Percentiles rank a stretch among this genome's conserved stretches.
Evolutionary conservation across 2,329 filamentous ascomycete species (phyloP).

Genomic region (Ceratocystis smalleyi): DNA sequence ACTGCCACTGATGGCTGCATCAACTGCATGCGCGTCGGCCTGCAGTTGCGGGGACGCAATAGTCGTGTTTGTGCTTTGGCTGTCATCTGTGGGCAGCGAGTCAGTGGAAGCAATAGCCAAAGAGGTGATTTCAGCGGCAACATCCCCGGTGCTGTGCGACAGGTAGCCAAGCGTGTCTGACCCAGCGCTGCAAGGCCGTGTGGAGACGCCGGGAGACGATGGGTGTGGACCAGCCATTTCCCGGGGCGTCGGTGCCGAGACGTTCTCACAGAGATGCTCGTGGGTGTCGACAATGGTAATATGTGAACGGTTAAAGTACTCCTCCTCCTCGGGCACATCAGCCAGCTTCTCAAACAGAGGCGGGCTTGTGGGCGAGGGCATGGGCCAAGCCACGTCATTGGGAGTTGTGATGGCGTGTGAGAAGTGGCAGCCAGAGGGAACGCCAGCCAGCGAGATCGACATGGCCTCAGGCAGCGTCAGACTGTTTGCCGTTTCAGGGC

Average conservation of each 20-base stretch:
- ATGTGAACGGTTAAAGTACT: slow-evolving; percentile 30
- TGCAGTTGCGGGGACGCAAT: not conserved
- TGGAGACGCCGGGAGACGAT: slow-evolving; percentile 12
- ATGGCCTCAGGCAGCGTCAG: slow-evolving; percentile 34
- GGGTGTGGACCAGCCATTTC: slow-evolving; percentile 27
- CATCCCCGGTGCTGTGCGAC: not conserved
- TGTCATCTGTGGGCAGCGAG: not conserved
- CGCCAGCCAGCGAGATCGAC: slow-evolving; percentile 16
- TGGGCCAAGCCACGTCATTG: slow-evolving; percentile 31
- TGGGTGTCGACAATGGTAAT: slow-evolving; percentile 33
- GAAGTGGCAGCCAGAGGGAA: slow-evolving; percentile 24
- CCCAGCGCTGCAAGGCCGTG: slow-evolving; percentile 31
- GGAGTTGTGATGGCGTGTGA: slow-evolving; percentile 30
- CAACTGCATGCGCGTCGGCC: not conserved
- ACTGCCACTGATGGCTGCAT: slow-evolving; percentile 22
- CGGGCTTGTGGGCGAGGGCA: slow-evolving; percentile 26
- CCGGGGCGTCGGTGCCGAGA: slow-evolving; percentile 36
- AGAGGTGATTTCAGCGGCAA: slow-evolving; percentile 22
- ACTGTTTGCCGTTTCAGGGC: slow-evolving; percentile 31
- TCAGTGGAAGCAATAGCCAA: not conserved
- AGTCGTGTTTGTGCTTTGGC: not conserved
- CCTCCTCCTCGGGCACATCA: slow-evolving; percentile 49
- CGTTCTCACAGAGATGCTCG: slow-evolving; percentile 38
- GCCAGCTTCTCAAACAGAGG: slow-evolving; percentile 32
- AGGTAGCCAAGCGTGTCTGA: slow-evolving; percentile 36